A percentile compares a stretch with the other conserved stretches of the same genome.
phyloP scores from a whole-genome alignment of 805 yeast genomes.

The Saturnispora ahearnii region DNA sequence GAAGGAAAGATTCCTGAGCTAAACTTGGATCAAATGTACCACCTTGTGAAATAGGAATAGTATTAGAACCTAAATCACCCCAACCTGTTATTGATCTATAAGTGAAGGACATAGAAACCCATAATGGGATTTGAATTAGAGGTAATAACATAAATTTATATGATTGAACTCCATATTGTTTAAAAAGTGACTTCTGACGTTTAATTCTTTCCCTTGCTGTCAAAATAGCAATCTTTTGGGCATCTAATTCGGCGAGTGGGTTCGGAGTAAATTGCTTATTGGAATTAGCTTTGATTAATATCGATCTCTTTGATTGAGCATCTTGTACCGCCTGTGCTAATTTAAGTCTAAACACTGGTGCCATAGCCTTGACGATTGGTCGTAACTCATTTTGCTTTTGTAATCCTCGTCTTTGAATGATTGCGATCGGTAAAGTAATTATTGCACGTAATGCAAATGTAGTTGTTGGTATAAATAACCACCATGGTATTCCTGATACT shows the following conservation, averaged over 20 bases:
- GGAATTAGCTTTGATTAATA: constrained; percentile 16
- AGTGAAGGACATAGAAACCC: constrained; percentile 72
- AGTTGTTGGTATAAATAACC: constrained; percentile 63
- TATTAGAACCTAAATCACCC: constrained; percentile 31
- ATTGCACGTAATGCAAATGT: constrained; percentile 57
- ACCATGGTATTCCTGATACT: constrained; percentile 69
- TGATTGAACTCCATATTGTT: constrained; percentile 55
- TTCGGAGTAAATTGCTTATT: constrained; percentile 19
- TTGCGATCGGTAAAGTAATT: constrained; percentile 72
- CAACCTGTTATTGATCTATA: constrained; percentile 71
- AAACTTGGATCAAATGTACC: constrained; percentile 41
- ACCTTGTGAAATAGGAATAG: neutral
- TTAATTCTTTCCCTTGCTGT: constrained; percentile 71
- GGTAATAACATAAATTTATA: constrained; percentile 79
- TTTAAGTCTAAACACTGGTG: constrained; percentile 60
- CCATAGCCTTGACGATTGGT: constrained; percentile 65
- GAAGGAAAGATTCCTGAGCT: constrained; percentile 45
- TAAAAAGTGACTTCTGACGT: constrained; percentile 65
- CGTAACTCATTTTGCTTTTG: constrained; percentile 63
- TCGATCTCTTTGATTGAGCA: constrained; percentile 18
- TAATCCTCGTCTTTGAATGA: constrained; percentile 58
- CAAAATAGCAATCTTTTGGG: constrained; percentile 69
- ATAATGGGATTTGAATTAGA: constrained; percentile 73
- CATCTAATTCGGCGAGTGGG: constrained; percentile 39
- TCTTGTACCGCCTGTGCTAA: constrained; percentile 40